Base-by-base conservation (phyloP, 169 alveolate species). In the Eimeria acervulina region DNA sequence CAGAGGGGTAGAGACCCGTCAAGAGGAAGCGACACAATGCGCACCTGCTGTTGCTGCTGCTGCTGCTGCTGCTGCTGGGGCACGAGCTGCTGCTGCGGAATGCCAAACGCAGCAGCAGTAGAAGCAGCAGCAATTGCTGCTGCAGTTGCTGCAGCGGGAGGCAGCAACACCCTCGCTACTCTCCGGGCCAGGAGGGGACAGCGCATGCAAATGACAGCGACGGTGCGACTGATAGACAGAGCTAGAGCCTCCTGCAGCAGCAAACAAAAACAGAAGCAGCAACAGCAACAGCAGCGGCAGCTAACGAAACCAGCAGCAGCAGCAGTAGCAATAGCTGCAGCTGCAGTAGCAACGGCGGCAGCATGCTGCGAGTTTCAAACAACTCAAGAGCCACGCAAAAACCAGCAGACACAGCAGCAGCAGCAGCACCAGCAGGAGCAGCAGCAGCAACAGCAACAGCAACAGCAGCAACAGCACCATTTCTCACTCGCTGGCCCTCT, bases 181-280 rank as follows among this genome's bases (percentile, higher is more conserved):
- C 51, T 74, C 55, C 91, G 8, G 55, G 91, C 91, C 15, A 83
- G 28, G 47, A 5, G 33, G 28, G 91, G 91, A n/a, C 28, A 23
- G 42, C 74, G 51, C 76, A 28, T 44, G 91, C 47, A 63, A 15
- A 52, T 10, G 51, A 83, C 6, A 8, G 66, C 44, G 15, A 83
- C 52, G 26, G 76, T 36, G 36, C 28, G 47, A 17, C 44, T 4
- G 0, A 83, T 13, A 7, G 74, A 8, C 15, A 83, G 76, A n/a
- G 91, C 91, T n/a, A 83, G 76, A 38, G 91, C n/a, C 91, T 83
- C 91, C 91, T 83, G 74, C 42, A 38, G 59, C 47, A n/a, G 91
- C 91, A 83, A 76, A 74, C 23, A 31, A 28, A 44, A 36, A 52
- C 91, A 83, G 91, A 52, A 83, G 91, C 74, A 78, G 66, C 89